Conservation (phyloP, 176 grass and related monocot species). For the Lolium multiflorum region DNA sequence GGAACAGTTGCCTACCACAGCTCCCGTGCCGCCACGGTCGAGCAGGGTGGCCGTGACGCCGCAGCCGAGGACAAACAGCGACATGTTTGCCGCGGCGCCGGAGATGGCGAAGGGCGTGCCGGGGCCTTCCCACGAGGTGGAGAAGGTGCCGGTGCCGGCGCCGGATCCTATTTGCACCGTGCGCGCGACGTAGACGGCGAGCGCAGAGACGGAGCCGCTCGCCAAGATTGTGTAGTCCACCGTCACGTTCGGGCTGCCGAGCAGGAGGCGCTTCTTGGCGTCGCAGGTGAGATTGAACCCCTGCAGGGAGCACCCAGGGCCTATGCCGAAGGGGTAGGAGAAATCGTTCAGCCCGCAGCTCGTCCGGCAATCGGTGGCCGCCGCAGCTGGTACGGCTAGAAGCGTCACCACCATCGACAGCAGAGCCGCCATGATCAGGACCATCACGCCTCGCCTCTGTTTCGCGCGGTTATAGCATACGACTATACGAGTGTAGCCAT, state of each 20-base stretch:
- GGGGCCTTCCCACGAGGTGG: constrained; percentile 13
- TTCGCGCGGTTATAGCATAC: neutral
- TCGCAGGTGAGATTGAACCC: constrained; percentile 36
- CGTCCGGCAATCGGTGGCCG: neutral
- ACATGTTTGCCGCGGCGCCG: neutral
- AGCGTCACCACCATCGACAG: constrained; percentile 5
- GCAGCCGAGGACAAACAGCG: constrained; percentile 28
- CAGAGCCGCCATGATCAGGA: neutral
- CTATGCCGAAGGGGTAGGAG: constrained; percentile 31
- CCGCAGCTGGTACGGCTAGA: neutral
- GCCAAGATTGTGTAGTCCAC: neutral
- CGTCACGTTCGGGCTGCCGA: constrained; percentile 34
- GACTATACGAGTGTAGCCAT: neutral
- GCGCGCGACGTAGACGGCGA: neutral
- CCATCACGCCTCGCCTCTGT: neutral
- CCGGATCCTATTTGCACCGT: neutral
- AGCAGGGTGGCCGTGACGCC: neutral
- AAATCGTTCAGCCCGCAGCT: constrained; percentile 11
- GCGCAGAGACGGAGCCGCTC: neutral
- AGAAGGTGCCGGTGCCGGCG: too few species aligned
- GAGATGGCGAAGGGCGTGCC: constrained; percentile 24
- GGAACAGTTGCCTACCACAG: constrained; percentile 17
- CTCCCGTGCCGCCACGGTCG: neutral
- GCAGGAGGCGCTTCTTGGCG: neutral
- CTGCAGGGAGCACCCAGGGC: neutral